Evolutionary conservation across 2,329 filamentous ascomycete genomes (phyloP).

Genomic region (Madurella mycetomatis): DNA sequence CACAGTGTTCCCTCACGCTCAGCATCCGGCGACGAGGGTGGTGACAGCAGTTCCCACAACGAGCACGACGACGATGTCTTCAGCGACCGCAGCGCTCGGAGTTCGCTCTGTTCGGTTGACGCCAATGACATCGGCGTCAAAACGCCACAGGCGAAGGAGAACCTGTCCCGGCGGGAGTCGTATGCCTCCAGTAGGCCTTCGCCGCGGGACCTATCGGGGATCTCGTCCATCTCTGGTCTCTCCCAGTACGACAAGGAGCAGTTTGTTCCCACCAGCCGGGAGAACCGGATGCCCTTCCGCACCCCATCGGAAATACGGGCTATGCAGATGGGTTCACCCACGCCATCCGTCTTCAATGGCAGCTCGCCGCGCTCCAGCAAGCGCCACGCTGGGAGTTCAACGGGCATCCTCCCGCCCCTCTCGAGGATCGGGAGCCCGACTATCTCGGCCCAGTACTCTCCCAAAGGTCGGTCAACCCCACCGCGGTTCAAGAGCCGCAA

Average conservation of each 20-base stretch:
- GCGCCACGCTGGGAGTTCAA: conserved; percentile 32
- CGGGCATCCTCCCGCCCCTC: conserved; percentile 40
- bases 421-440: conserved; percentile 55
- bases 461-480: conserved; percentile 51
- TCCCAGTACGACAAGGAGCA: conserved; percentile 49
- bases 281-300: conserved; percentile 61
- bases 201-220: conserved; percentile 43
- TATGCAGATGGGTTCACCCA: conserved; percentile 67
- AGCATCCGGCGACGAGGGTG: conserved; percentile 32
- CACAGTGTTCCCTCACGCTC: conserved; percentile 22
- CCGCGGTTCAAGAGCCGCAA: conserved; percentile 53
- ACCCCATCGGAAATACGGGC: conserved; percentile 66
- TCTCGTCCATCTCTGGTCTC: conserved; percentile 48
- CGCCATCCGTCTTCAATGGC: conserved; percentile 47
- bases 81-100: conserved; percentile 53
- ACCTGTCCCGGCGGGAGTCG: conserved; percentile 25
- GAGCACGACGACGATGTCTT: conserved; percentile 55
- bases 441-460: conserved; percentile 48
- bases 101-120: conserved; percentile 49
- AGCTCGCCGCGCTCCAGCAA: conserved; percentile 54
- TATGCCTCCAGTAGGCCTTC: conserved; percentile 30
- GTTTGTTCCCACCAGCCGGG: conserved; percentile 52
- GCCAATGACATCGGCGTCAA: conserved; percentile 9
- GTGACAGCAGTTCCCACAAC: conserved; percentile 48
- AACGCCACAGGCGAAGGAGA: conserved; percentile 28